Evolutionary conservation across 306 rosid genomes (phyloP).

Genomic region (Macrotyloma uniflorum): DNA sequence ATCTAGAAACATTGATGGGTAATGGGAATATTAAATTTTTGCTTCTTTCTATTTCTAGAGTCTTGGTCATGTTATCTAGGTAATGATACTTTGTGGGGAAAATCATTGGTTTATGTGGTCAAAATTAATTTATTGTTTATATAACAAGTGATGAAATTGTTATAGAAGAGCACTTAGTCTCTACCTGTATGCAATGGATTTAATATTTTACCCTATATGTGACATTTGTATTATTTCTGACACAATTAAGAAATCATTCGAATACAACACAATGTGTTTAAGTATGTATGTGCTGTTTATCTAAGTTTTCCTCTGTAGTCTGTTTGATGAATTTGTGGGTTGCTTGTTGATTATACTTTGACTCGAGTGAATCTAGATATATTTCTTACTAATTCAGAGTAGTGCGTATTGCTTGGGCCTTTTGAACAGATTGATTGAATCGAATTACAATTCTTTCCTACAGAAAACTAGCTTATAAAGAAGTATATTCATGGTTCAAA

Average conservation of each 20-base stretch:
- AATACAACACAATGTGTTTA: neutral
- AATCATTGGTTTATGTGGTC: neutral
- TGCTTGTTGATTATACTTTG: conserved; percentile 17
- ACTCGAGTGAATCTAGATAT: conserved; percentile 14
- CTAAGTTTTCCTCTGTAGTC: neutral
- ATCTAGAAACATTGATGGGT: conserved; percentile 13
- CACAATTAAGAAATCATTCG: neutral
- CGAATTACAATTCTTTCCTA: conserved; percentile 5
- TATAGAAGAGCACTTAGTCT: neutral
- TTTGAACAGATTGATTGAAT: neutral
- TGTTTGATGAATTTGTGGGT: conserved; percentile 24
- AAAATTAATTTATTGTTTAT: neutral
- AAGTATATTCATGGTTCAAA: neutral
- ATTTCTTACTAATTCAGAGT: neutral
- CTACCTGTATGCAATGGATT: conserved; percentile 11
- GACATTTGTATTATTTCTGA: neutral
- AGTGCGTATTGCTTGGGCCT: too few relatives aligned
- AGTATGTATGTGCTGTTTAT: conserved; percentile 9
- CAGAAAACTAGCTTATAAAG: neutral
- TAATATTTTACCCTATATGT: neutral
- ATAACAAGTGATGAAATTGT: conserved; percentile 19
- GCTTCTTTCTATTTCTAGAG: conserved; percentile 12
- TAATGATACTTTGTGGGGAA: neutral
- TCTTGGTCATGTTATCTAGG: neutral
- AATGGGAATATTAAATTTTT: neutral